Base-by-base conservation (phyloP, 2,329 filamentous ascomycete species). In the Colletotrichum musicola region DNA sequence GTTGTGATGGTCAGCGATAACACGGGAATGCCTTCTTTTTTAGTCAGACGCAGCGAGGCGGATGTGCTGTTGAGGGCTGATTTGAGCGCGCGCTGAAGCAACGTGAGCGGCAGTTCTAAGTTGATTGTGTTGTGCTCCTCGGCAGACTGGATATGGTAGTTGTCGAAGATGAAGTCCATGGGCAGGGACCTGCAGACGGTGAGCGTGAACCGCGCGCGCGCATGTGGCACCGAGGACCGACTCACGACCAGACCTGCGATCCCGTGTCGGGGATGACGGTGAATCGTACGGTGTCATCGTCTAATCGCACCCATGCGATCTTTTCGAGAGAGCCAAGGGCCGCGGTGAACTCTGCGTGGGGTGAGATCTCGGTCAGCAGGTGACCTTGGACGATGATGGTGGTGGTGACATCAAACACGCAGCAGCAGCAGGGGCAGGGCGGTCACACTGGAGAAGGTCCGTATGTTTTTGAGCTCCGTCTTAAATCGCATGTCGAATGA, bases 221-320 rank as follows among this genome's bases (percentile, higher is more conserved):
- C 12, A 42, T 49, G 13, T 22, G 40, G 54, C 16, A 25, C 22
- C 50, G 44, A 38, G 12, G 71, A 35, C 50, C 46, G 61, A 51
- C 90, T 77, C 86, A 95, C 86, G 94, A 93, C 96, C 96, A 99
- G 62, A 98, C 95, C 85, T 98, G 95, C 9, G 94, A 97, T 69
- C 96, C 95, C 75, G 93, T 92, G 77, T 98, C 94, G 1, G 96
- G 95, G 71, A 98, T 95, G 75, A 98, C 93, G 69, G 96, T 98
- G 82, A 99, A 97, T 74, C 95, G 94, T 64, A 95, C 91, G 63
- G 91, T 91, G 68, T 95, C 91, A 81, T 97, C 89, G 81, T 95
- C 93, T 40, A 99, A 88, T 72, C 94, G 92, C 71, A 97, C 86
- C 94, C 95, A 97, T 53, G 93, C 94, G 71, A 97, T 91, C 80